Conservation (phyloP, 78 protist genomes). For the Cavenderia fasciculata region DNA sequence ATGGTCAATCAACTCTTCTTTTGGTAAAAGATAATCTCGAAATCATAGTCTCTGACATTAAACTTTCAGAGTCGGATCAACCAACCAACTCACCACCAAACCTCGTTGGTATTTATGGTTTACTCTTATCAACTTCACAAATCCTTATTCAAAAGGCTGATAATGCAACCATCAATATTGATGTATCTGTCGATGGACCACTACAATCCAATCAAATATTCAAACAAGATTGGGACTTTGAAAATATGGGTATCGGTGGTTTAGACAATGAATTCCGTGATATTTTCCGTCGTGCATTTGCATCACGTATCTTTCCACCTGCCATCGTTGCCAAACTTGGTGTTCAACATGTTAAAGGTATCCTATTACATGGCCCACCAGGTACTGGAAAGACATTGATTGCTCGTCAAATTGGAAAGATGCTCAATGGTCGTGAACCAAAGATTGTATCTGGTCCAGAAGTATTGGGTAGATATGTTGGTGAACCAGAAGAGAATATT, state of each 20-base stretch:
- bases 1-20: conserved; percentile 17
- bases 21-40: background rate
- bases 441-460: conserved; percentile 93
- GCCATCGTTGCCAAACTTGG: conserved; percentile 91
- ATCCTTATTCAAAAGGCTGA: conserved; percentile 12
- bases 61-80: background rate
- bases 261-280: conserved; percentile 93
- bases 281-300: conserved; percentile 98
- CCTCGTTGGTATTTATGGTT: conserved; percentile 15
- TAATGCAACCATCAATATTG: conserved; percentile 30
- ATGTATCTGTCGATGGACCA: conserved; percentile 45
- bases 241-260: conserved; percentile 98
- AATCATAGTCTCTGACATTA: background rate
- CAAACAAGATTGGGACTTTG: conserved; percentile 92
- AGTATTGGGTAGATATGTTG: conserved; percentile 94
- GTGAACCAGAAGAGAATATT: conserved; percentile 97
- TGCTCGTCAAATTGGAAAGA: conserved; percentile 99
- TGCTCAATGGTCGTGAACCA: conserved; percentile 97
- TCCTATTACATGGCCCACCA: conserved; percentile 98
- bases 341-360: conserved; percentile 96
- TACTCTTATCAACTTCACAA: conserved; percentile 41
- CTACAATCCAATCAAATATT: conserved; percentile 50
- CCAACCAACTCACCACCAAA: background rate
- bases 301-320: conserved; percentile 97
- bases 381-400: conserved; percentile 99